These are phyloP conservation scores for Dendrobium officinale DNA, from an alignment of 106 monocot genomes.

Conservation along the genomic window DNA sequence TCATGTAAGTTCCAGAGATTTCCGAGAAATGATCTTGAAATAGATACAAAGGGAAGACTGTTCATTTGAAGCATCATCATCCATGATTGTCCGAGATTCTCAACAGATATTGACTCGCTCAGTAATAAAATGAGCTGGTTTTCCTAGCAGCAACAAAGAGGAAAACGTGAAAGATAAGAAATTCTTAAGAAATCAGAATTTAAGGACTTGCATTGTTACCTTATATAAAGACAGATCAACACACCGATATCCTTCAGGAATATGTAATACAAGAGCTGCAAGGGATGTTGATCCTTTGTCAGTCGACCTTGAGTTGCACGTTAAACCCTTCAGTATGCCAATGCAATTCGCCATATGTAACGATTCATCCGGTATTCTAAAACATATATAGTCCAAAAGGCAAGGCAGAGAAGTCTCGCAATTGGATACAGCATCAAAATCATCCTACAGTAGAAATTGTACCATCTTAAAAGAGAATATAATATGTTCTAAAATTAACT, in stretches of 20 bases:
- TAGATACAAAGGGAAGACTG: slow-evolving; percentile 45
- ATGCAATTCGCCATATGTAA: slow-evolving; percentile 46
- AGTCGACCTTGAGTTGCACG: slow-evolving; percentile 14
- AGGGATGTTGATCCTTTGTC: slow-evolving; percentile 14
- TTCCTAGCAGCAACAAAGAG: slow-evolving; percentile 47
- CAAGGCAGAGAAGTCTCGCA: slow-evolving; percentile 8
- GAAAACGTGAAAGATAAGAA: slow-evolving; percentile 3
- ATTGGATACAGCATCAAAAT: slow-evolving; percentile 8
- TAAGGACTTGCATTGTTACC: slow-evolving; percentile 29
- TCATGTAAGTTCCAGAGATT: slow-evolving; percentile 47
- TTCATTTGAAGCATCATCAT: slow-evolving; percentile 72
- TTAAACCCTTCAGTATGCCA: slow-evolving; percentile 61
- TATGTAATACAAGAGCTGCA: slow-evolving; percentile 47
- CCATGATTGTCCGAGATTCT: slow-evolving; percentile 48
- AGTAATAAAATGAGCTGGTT: slow-evolving; percentile 72
- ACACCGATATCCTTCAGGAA: slow-evolving; percentile 71
- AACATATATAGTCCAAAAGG: slow-evolving; percentile 65
- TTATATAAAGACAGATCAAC: slow-evolving; percentile 81
- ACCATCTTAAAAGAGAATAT: not conserved
- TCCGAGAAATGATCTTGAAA: slow-evolving; percentile 26
- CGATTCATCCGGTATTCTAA: slow-evolving; percentile 64
- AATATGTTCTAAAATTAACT: not conserved
- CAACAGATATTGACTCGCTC: slow-evolving; percentile 44
- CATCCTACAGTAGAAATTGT: slow-evolving; percentile 27
- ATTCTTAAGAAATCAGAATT: not conserved